Base-by-base conservation (phyloP, 2,329 filamentous ascomycete genomes). In the Fusarium sp. region DNA sequence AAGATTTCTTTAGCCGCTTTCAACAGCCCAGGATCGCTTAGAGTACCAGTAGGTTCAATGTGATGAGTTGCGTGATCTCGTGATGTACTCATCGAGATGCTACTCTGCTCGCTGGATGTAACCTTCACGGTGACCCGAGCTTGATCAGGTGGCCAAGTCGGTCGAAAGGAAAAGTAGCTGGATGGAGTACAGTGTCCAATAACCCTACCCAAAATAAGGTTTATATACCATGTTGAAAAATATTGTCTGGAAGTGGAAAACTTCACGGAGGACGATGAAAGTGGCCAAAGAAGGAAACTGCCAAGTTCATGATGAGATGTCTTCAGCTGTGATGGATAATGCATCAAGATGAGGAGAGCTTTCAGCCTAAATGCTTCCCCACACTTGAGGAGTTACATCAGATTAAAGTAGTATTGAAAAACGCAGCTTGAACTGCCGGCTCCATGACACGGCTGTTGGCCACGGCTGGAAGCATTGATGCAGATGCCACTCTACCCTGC, bases 61-160 rank as follows among this genome's bases (percentile, higher is more conserved):
- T 20, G 11, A 54, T 2, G 6, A 32, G 14, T 9, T 32, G 6
- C 0, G 25, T 20, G 11, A 32, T n/a, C 18, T 32, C 1, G 18
- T 32, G 27, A 6, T 54, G 18, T 4, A 3, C 27, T 30, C 48
- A 54, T 14, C 2, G 11, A 34, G 18, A 54, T 52, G 48, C 18
- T 20, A 20, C 27, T 32, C 48, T 54, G 11, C 11, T 20, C 27
- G 2, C 4, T n/a, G 14, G 27, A 54, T 54, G 48, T 54, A 54
- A 54, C 48, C 48, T 20, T 54, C 48, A 32, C 48, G 48, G 27
- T 54, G 48, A 34, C 27, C 48, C 48, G 11, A 20, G 27, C 48
- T 54, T 20, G 27, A 54, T 54, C 27, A 54, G 48, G 48, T 54
- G 25, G 48, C 48, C 18, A 54, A 54, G 48, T 11, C 48, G 27